Evolutionary conservation across 129 eudicot genomes (phyloP), one percentile per base, ranked within the genome.

Genomic region (Calendula officinalis): DNA sequence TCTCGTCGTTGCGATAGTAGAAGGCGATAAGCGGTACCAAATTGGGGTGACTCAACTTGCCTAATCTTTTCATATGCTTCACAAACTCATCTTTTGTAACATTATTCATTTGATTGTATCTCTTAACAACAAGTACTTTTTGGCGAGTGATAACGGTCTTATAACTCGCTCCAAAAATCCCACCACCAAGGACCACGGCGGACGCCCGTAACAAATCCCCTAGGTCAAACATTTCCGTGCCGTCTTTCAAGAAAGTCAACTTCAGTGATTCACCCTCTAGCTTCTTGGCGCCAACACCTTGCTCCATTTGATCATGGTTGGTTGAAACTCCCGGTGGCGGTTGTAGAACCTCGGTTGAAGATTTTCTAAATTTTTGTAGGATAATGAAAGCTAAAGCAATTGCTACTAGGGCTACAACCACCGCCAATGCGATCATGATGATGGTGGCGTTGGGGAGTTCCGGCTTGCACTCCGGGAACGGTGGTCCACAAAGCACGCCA

Each of bases 41-140:
- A 36, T 92, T 92, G 3, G 63, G 64, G 47, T 92, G 91, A 60
- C 57, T 69, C 83, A 88, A 69, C 77, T 83, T 85, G 5, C 99
- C 96, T 36, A 92, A 71, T 82, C 81, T 77, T 70, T 75, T 80
- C 96, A 92, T 92, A 69, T 92, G 99, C 77, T 85, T 89, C 47
- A 79, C 75, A 61, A 85, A 92, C 83, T 92, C 99, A 8, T 83
- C 87, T 56, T 52, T 77, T 36, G 78, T 82, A 8, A 85, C 95
- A 49, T 88, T 85, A 64, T 81, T 88, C 99, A 88, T 92, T 45
- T 88, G 87, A 75, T 76, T 86, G 52, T 50, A 92, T 72, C 95
- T 83, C 86, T 92, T 92, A 65, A 88, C 99, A n/a, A 85, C 98
- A 76, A 88, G 60, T 14, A 72, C 75, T 48, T 46, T 75, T 8